Conservation (phyloP, 495 filamentous ascomycete species). For the Aspergillus taichungensis region DNA sequence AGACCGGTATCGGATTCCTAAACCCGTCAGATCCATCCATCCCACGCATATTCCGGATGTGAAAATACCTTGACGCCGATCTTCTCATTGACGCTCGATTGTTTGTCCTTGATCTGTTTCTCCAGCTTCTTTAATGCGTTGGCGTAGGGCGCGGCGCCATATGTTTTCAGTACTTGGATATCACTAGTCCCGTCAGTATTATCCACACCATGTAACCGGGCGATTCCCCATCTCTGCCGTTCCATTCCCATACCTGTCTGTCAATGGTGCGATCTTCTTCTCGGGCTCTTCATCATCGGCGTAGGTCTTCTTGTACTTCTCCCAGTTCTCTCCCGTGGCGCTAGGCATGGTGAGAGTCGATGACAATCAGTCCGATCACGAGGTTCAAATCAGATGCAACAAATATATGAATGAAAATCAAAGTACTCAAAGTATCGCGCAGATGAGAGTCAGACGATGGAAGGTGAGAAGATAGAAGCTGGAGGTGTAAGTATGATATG, state of each 20-base stretch:
- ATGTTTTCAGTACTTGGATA: constrained; percentile 98
- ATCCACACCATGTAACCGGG: constrained; percentile 1
- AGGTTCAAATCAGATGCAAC: constrained; percentile 1
- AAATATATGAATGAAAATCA: neutral
- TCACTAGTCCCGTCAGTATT: constrained; percentile 53
- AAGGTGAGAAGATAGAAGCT: neutral
- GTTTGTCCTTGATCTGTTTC: constrained; percentile 96
- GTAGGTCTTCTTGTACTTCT: constrained; percentile 96
- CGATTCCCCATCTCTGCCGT: too few species aligned
- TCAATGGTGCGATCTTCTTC: constrained; percentile 97
- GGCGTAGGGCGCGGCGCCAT: constrained; percentile 93
- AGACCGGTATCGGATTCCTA: constrained; percentile 98
- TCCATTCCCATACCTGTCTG: constrained; percentile 69
- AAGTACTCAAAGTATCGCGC: neutral
- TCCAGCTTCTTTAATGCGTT: constrained; percentile 89
- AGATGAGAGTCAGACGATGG: neutral
- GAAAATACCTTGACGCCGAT: constrained; percentile 63
- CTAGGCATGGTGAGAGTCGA: constrained; percentile 61
- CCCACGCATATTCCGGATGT: neutral
- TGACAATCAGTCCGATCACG: constrained; percentile 10
- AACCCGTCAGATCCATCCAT: constrained; percentile 18
- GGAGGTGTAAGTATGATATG: neutral
- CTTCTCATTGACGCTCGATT: constrained; percentile 95
- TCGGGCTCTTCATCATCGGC: constrained; percentile 94
- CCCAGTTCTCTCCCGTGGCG: constrained; percentile 88